Base-by-base conservation (phyloP, 192 early-diverging fungal species). In the Thamnidium elegans region DNA sequence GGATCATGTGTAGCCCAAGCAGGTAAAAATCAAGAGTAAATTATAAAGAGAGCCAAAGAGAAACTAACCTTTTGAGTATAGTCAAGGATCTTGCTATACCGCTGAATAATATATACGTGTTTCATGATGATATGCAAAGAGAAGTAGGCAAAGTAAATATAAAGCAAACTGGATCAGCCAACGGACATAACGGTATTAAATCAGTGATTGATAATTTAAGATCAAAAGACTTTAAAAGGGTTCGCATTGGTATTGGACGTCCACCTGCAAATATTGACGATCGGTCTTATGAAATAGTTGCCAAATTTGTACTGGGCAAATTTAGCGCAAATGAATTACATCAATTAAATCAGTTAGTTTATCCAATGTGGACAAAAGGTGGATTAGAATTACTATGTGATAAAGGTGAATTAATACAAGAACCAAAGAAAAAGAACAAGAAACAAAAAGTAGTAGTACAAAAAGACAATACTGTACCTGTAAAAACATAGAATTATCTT, bases 101-200 rank as follows among this genome's bases (percentile, higher is more conserved):
- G 1, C 32, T 63, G 0, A 63, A 65, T 7, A 69, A 89, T 42
- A 55, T 88, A 1, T 72, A 87, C 47, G 76, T 92, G 1, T 68
- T 90, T 4, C 90, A 92, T 67, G 90, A 92, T 54, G 90, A 92
- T 65, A 68, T 92, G 69, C 79, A 90, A 51, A 79, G 86, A 14
- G 78, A 79, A n/a, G 56, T 89, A 7, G 88, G 85, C 13, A 81
- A 81, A 58, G 39, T 89, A 1, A 80, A 83, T 7, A 58, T 84
- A 26, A 92, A 92, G 55, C 46, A 31, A 2, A 69, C 69, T 5
- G 90, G 90, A 0, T 86, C 84, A 50, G 83, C 86, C 14, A 86
- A 82, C 50, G 90, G 90, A 11, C 90, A 92, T 48, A 92, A 92
- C 59, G 90, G 90, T 0, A 69, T 90, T 53, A 86, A 85, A 56